Conservation (phyloP, 176 grass and related monocot genomes). For the Oryza rufipogon region DNA sequence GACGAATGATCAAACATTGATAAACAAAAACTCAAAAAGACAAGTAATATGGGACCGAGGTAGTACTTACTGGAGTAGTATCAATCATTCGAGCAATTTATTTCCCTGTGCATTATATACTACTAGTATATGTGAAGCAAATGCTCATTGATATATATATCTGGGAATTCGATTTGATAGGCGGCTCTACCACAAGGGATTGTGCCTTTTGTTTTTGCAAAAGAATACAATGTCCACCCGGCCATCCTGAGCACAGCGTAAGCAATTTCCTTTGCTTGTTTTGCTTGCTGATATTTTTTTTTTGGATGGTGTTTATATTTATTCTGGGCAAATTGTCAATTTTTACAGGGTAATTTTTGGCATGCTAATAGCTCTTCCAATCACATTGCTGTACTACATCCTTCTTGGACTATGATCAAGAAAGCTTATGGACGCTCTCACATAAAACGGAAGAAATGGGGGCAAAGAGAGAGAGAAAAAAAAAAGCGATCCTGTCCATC, state of each 20-base stretch:
- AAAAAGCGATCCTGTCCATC: neutral
- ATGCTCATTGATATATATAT: neutral
- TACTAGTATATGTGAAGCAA: neutral
- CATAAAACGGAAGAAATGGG: conserved; percentile 6
- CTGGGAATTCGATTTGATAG: conserved; percentile 39
- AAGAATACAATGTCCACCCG: conserved; percentile 94
- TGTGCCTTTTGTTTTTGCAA: conserved; percentile 94
- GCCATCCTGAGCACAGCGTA: conserved; percentile 83
- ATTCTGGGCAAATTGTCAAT: neutral
- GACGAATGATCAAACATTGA: too few relatives aligned
- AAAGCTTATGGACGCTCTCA: neutral
- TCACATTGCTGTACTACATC: conserved; percentile 82
- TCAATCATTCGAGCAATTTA: neutral
- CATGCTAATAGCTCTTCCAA: conserved; percentile 87
- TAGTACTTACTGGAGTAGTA: too few relatives aligned
- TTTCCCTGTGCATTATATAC: neutral
- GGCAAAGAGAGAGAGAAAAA: neutral
- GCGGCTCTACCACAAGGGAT: conserved; percentile 97
- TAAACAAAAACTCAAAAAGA: too few relatives aligned
- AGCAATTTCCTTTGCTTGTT: conserved; percentile 22
- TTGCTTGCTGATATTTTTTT: neutral
- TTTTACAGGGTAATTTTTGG: conserved; percentile 90
- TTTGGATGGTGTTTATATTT: neutral
- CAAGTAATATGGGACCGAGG: too few relatives aligned
- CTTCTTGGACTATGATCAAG: conserved; percentile 63